Evolutionary conservation across 805 yeast species (phyloP), one percentile per base, ranked within the genome.

Genomic region (Kuraishia hungarica): DNA sequence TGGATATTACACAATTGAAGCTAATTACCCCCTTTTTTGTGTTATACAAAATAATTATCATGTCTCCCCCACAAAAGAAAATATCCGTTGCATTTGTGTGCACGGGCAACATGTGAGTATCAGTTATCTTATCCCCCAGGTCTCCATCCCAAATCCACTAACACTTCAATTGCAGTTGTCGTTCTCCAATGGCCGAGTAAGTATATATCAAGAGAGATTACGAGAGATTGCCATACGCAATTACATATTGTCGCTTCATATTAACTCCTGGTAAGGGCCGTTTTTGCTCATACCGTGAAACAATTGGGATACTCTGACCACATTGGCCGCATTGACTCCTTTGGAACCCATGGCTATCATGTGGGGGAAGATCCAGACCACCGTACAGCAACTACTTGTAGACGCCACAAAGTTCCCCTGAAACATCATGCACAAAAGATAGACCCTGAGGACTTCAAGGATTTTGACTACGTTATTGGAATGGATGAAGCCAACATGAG

Each of bases 111-210:
- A 89, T 89, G 86, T 83, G 74, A 61, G 87, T 75, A 57, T 24
- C 10, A 28, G 1, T 20, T 59, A 24, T 39, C 8, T 4, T 1
- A 10, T 50, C 4, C 7, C 35, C 35, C 35, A 22, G 17, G 26
- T 39, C 15, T 8, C 17, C 53, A 21, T 17, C 53, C 59, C 20
- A 55, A 52, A 35, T 35, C n/a, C 43, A 15, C 43, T 35, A 35
- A 35, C 43, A 53, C 10, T 51, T 23, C 55, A 53, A 24, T 26
- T 13, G n/a, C 43, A 84, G 88, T 22, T 91, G 97, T 65, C 92
- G 97, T 52, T 90, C 97, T 1, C 98, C 98, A 15, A 93, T 92
- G 98, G 97, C 98, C 0, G 97, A 93, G 71, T 67, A 60, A 53
- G 71, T 60, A 26, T 6, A 26, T 26, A 26, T 26, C 29, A 26